phyloP scores from a whole-genome alignment of 805 yeast species.

The Starmerella apicola region DNA sequence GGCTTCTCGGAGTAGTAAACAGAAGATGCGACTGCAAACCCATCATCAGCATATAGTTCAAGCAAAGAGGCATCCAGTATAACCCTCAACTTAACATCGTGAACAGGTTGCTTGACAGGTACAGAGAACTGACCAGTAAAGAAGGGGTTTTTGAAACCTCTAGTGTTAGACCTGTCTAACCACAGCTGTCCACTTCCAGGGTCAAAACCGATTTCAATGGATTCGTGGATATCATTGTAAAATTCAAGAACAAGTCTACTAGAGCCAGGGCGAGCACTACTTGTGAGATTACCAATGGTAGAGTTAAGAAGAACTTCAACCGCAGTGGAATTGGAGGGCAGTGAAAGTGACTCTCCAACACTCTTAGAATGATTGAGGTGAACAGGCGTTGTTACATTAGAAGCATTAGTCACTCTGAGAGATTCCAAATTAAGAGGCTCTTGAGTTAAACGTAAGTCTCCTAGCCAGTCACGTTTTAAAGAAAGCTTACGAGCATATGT shows the following conservation, averaged over 20 bases:
- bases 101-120: slow-evolving; percentile 2
- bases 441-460: slow-evolving; percentile 8
- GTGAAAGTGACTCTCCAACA: background rate
- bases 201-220: slow-evolving; percentile 13
- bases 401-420: slow-evolving; percentile 1
- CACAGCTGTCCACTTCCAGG: slow-evolving; percentile 10
- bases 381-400: too few species aligned
- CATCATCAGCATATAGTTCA: slow-evolving; percentile 16
- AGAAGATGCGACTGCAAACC: slow-evolving; percentile 13
- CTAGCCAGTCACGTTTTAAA: slow-evolving; percentile 7
- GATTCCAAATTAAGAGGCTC: slow-evolving; percentile 9
- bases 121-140: slow-evolving; percentile 16
- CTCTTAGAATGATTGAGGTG: background rate
- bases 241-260: slow-evolving; percentile 4
- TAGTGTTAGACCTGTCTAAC: slow-evolving; percentile 12
- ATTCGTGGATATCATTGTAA: slow-evolving; percentile 8
- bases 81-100: slow-evolving; percentile 7
- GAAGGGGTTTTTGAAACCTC: slow-evolving; percentile 16
- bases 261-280: slow-evolving; percentile 1
- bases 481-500: slow-evolving; percentile 19
- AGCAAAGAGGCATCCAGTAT: slow-evolving; percentile 15
- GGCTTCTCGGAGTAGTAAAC: slow-evolving; percentile 12
- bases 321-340: slow-evolving; percentile 3
- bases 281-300: background rate
- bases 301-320: slow-evolving; percentile 4